Evolutionary conservation across 2,329 filamentous ascomycete genomes (phyloP), one percentile per base, ranked within the genome.

Genomic region (Lecanosticta acicola): DNA sequence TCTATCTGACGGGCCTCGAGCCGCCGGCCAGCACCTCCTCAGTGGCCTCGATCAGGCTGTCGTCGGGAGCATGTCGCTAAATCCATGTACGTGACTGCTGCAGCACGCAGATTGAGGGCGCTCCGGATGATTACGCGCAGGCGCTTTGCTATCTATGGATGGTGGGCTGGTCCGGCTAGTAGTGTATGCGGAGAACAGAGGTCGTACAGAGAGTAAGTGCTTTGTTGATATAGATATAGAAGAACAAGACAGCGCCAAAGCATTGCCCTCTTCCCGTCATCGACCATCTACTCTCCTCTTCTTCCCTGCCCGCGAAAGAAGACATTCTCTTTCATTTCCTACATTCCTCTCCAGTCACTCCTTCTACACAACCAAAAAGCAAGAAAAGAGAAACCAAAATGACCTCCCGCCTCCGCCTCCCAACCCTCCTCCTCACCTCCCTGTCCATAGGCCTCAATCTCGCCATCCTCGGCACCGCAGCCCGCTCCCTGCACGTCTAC

Each of bases 401-500:
- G 50, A 29, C 52, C n/a, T 43, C 52, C 18, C 48, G 35, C 8
- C 46, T 58, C 7, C 56, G 59, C 24, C 41, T 56, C 19, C 59
- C 60, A 2, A 53, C 55, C 10, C 45, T 64, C 11, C 51, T 53
- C 21, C 41, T 59, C 20, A 45, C 55, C 11, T 37, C 48, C 20
- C 46, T 64, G 8, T 63, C 66, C 3, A 59, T 70, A 29, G 56
- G 58, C 24, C 59, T 75, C 43, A 66, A 66, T 49, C 50, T 70
- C 32, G 63, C 67, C 24, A 67, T 72, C 32, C 59, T 74, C 24
- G 71, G 67, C 41, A 70, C 66, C 26, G 66, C 70, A 10, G 68
- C 63, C 42, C 66, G 71, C 34, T 65, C 69, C 2, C 65, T 74
- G 32, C 56, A 64, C 52, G 56, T 69, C 51, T 74, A 68, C 64